Evolutionary conservation across 371 early-diverging fungal genomes (phyloP).

Genomic region (Rhizopus sp.): DNA sequence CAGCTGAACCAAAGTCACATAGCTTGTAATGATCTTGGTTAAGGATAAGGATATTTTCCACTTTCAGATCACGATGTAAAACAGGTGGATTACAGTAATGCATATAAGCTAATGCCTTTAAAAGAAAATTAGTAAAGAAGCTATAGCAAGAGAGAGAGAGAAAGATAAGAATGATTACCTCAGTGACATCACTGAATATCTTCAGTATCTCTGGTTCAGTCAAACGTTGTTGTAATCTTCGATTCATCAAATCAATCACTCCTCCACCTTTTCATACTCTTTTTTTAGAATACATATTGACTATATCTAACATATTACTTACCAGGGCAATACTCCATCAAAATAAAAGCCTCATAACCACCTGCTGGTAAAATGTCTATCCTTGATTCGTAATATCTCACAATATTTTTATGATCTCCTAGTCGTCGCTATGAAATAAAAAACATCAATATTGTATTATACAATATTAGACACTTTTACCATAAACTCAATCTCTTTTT

Average conservation of each 20-base stretch:
- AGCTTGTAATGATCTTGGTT: slow-evolving; percentile 74
- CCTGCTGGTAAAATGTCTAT: slow-evolving; percentile 60
- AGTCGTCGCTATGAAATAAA: slow-evolving; percentile 58
- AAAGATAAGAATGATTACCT: no score
- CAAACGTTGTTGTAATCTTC: slow-evolving; percentile 68
- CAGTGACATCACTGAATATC: slow-evolving; percentile 85
- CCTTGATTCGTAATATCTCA: slow-evolving; percentile 75
- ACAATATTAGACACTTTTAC: slow-evolving; percentile 55
- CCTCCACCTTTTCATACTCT: slow-evolving; percentile 67
- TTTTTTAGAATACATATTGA: background rate
- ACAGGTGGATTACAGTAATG: slow-evolving; percentile 79
- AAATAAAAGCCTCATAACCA: slow-evolving; percentile 78
- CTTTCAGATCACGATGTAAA: slow-evolving; percentile 88
- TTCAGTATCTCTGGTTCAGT: slow-evolving; percentile 81
- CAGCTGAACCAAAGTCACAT: slow-evolving; percentile 94
- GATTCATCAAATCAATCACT: slow-evolving; percentile 88
- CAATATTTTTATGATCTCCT: slow-evolving; percentile 82
- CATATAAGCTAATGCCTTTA: slow-evolving; percentile 88
- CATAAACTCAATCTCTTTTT: slow-evolving; percentile 79
- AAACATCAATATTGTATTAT: background rate
- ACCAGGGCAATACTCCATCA: slow-evolving; percentile 92
- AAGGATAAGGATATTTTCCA: slow-evolving; percentile 67
- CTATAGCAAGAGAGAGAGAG: background rate
- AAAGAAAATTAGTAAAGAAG: no score
- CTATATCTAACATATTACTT: slow-evolving; percentile 9